A percentile compares a stretch with the other conserved stretches of the same genome.
Evolutionary conservation across 164 flowering plant species (phyloP).

Genomic region (Vitis rupestris): DNA sequence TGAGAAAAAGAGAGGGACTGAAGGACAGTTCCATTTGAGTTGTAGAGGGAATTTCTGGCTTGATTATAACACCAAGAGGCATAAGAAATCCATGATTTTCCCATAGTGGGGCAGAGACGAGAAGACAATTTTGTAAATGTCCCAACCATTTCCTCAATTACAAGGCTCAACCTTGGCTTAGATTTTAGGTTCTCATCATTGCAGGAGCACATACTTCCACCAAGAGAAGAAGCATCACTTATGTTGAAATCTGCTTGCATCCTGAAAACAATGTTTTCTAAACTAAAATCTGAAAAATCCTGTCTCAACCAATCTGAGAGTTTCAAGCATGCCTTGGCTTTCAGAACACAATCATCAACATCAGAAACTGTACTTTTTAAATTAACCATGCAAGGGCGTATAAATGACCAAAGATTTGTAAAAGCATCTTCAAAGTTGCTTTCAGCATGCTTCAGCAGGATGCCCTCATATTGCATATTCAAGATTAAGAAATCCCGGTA

Average conservation of each 20-base stretch:
- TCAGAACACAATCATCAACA: conserved; percentile 37
- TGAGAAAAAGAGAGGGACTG: conserved; percentile 59
- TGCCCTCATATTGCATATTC: conserved; percentile 66
- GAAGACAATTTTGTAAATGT: conserved; percentile 65
- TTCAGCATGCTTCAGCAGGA: conserved; percentile 73
- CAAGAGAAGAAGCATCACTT: conserved; percentile 24
- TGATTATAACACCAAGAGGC: conserved; percentile 92
- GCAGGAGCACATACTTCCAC: conserved; percentile 13
- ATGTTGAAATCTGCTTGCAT: conserved; percentile 45
- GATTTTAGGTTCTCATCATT: conserved; percentile 23
- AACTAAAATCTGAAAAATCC: conserved; percentile 28
- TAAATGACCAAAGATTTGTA: conserved; percentile 69
- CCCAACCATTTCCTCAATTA: conserved; percentile 77
- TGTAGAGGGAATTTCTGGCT: conserved; percentile 47
- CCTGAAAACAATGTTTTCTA: conserved; percentile 39
- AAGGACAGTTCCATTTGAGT: conserved; percentile 31
- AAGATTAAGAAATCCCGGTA: conserved; percentile 13
- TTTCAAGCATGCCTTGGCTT: conserved; percentile 89
- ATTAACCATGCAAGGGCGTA: conserved; percentile 53
- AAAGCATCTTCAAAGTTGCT: conserved; percentile 71
- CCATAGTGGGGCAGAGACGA: conserved; percentile 70
- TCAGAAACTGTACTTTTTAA: conserved; percentile 29
- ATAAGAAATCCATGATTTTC: conserved; percentile 93
- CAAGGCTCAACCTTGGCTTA: conserved; percentile 22
- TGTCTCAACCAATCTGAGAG: conserved; percentile 70